Percentiles rank a stretch among this genome's conserved stretches.
Evolutionary conservation across 208 protist species (phyloP).

Genomic region (Wallacemonas sp.): DNA sequence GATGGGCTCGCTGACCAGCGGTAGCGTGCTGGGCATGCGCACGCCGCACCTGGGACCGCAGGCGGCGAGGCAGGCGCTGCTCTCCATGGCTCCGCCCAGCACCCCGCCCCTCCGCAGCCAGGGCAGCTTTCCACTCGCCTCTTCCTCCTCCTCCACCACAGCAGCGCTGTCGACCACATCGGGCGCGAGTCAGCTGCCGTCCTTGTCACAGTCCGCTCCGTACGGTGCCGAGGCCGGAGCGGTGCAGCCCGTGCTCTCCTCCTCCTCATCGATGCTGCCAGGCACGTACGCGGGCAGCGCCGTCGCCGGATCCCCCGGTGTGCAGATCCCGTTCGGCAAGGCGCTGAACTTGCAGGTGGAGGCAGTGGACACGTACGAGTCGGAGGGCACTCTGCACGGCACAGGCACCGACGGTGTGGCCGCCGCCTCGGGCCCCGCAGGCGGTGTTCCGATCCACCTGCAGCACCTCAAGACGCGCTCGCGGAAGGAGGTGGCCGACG

Average conservation of each 20-base stretch:
- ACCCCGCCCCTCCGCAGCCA: not conserved
- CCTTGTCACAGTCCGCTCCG: constrained; percentile 1
- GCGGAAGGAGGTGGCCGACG: constrained; percentile 66
- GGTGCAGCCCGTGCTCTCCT: constrained; percentile 14
- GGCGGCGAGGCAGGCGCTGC: constrained; percentile 10
- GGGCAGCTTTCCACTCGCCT: constrained; percentile 3
- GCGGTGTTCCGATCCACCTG: constrained; percentile 68
- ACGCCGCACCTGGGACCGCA: constrained; percentile 30
- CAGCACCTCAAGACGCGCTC: constrained; percentile 64
- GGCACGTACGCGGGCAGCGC: not conserved
- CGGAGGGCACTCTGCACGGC: not conserved
- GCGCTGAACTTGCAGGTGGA: constrained; percentile 76
- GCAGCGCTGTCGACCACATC: not conserved
- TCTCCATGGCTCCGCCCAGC: not conserved
- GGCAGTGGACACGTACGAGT: constrained; percentile 55
- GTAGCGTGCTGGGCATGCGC: constrained; percentile 64
- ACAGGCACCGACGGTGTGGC: not conserved
- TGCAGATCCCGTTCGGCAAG: constrained; percentile 69
- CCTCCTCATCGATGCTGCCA: not conserved
- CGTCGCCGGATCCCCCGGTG: not conserved
- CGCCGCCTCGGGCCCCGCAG: not conserved
- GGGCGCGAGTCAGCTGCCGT: not conserved
- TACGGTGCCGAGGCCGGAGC: constrained; percentile 25
- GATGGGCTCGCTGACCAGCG: constrained; percentile 48
- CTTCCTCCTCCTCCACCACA: not conserved